These are phyloP conservation scores for Podospora tetraspora DNA, from an alignment of 495 filamentous ascomycete genomes.

Conservation along the genomic window DNA sequence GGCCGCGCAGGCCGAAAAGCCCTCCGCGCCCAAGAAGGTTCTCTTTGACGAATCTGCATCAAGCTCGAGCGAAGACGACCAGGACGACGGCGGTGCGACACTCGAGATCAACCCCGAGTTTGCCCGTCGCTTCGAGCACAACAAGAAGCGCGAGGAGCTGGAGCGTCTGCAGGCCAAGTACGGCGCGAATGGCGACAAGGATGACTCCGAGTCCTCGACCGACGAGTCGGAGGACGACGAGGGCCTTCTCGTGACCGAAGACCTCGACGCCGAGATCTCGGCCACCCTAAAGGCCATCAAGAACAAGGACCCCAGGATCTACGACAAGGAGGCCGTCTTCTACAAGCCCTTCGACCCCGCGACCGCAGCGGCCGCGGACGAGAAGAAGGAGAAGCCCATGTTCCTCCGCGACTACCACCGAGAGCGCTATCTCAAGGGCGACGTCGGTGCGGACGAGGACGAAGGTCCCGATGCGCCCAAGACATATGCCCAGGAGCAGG, in stretches of 20 bases:
- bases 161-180: conserved; percentile 87
- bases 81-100: conserved; percentile 54
- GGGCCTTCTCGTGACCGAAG: conserved; percentile 72
- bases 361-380: conserved; percentile 29
- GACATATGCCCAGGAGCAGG: conserved; percentile 84
- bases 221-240: conserved; percentile 87
- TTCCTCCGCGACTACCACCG: conserved; percentile 86
- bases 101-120: conserved; percentile 83
- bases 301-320: conserved; percentile 82
- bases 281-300: conserved; percentile 81
- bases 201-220: conserved; percentile 53
- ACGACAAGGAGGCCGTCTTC: conserved; percentile 73
- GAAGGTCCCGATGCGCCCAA: conserved; percentile 54
- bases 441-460: conserved; percentile 49
- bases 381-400: conserved; percentile 75
- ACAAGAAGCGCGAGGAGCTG: conserved; percentile 90
- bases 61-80: conserved; percentile 43
- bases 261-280: conserved; percentile 78
- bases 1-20: not conserved
- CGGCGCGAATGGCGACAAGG: conserved; percentile 50
- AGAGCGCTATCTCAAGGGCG: conserved; percentile 67
- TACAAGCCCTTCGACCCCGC: conserved; percentile 60
- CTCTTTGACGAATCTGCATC: conserved; percentile 34
- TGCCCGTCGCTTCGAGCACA: conserved; percentile 85
- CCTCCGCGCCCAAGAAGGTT: conserved; percentile 20